Evolutionary conservation across 768 basidiomycete genomes (phyloP), one percentile per base, ranked within the genome.

Genomic region (Amanita molliuscula): DNA sequence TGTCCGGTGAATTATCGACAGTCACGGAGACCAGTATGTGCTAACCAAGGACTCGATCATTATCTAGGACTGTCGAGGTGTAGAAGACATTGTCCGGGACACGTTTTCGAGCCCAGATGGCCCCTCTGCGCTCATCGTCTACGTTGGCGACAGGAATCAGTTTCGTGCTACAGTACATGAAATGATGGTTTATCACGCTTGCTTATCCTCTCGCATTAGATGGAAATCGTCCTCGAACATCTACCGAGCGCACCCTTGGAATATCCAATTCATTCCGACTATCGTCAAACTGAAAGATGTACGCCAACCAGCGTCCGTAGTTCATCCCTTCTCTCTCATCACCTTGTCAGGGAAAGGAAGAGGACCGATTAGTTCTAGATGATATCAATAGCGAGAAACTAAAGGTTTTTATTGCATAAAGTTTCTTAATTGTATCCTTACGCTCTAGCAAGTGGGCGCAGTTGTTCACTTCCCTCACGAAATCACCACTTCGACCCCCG

Each of bases 401-500:
- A 23, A 44, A 53, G 33, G 51, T 53, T 6, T 68, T 73, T 46
- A 56, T 72, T 6, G 54, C 61, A 36, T 53, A 43, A 51, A 34
- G 6, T 23, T 13, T 18, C 15, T 28, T 8, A 29, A 29, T 29
- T 21, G 15, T 15, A 11, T 23, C 18, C 25, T 40, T 26, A 8
- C 7, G n/a, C 10, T 11, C n/a, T 20, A 13, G 23, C 16, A 36
- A 13, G 21, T 20, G 25, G 5, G 25, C 21, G 16, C 16, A 31
- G n/a, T 11, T 13, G 10, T 33, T n/a, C 41, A 36, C 13, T 31
- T 11, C n/a, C 29, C 48, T 33, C n/a, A 44, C 43, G 28, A 90
- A 93, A 64, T 83, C 78, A 10, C 81, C 85, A 57, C 81, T 83
- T 63, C 72, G 73, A 15, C 90, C 91, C 10, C 89, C 91, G 25